Conservation (phyloP, 176 grass and related monocot species). For the Eragrostis curvula region DNA sequence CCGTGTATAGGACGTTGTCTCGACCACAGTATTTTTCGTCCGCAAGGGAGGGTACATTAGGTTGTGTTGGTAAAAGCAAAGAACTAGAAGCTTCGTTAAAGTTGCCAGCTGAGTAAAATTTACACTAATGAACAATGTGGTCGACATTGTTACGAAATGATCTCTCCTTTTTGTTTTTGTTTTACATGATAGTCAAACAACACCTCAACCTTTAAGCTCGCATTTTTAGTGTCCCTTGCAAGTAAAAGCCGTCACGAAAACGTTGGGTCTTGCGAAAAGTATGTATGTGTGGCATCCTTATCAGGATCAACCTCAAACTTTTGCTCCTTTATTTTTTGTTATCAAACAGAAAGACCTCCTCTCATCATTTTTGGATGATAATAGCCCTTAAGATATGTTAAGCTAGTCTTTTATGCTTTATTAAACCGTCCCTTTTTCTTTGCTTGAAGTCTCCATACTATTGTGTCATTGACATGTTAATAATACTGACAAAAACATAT, state of each 20-base stretch:
- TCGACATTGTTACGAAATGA: neutral
- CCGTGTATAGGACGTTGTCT: neutral
- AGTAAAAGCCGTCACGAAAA: neutral
- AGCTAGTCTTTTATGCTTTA: neutral
- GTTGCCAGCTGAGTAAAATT: neutral
- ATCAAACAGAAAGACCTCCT: neutral
- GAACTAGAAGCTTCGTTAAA: neutral
- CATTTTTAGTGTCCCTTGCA: neutral
- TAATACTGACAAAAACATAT: neutral
- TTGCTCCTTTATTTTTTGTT: neutral
- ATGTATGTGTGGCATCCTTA: neutral
- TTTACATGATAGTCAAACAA: neutral
- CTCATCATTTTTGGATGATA: neutral
- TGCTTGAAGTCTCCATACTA: neutral
- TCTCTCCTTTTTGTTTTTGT: neutral
- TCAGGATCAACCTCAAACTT: neutral
- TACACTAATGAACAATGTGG: neutral
- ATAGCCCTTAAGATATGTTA: neutral
- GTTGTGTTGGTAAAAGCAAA: no score
- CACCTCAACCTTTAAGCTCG: neutral
- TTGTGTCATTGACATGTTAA: neutral
- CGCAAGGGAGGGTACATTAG: no score
- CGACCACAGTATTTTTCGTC: no score
- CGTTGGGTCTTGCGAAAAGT: neutral
- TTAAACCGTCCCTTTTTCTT: neutral